phyloP scores from a whole-genome alignment of 2,329 filamentous ascomycete genomes.

The Diaporthe humulicola region DNA sequence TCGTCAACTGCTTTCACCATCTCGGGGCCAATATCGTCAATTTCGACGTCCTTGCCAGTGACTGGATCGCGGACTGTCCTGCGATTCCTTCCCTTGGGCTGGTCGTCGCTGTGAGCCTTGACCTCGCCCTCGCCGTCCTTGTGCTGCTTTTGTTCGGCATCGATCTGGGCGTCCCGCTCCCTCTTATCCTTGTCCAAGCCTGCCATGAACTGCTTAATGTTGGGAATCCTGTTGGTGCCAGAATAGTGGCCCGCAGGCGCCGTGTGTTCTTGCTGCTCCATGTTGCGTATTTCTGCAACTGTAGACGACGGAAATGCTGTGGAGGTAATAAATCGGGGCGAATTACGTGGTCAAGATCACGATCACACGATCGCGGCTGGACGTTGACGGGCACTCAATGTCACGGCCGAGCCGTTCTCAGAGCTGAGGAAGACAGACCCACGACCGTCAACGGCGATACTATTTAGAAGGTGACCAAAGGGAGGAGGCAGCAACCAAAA shows the following conservation, averaged over 20 bases:
- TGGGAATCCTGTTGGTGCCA: constrained; percentile 86
- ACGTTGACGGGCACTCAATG: not conserved
- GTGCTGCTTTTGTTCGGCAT: constrained; percentile 64
- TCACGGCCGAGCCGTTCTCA: not conserved
- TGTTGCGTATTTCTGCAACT: constrained; percentile 39
- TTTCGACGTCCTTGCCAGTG: constrained; percentile 87
- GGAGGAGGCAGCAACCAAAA: not conserved
- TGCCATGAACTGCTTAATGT: constrained; percentile 86
- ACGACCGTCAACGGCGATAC: not conserved
- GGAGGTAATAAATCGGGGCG: too few species aligned
- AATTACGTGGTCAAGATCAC: not conserved
- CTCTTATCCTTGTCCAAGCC: constrained; percentile 84
- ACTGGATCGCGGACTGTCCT: constrained; percentile 88
- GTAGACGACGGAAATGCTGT: not conserved
- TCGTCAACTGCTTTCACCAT: constrained; percentile 79
- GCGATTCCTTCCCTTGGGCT: constrained; percentile 62
- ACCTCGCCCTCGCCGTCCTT: constrained; percentile 43
- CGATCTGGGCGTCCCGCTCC: constrained; percentile 78
- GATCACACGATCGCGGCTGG: too few species aligned
- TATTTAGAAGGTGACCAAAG: not conserved
- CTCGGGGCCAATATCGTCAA: constrained; percentile 75
- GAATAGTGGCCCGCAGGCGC: constrained; percentile 80
- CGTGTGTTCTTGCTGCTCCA: constrained; percentile 56
- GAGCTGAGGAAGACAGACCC: not conserved
- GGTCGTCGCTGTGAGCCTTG: constrained; percentile 44